phyloP scores from a whole-genome alignment of 495 filamentous ascomycete genomes.

The Chlorociboria aeruginascens region DNA sequence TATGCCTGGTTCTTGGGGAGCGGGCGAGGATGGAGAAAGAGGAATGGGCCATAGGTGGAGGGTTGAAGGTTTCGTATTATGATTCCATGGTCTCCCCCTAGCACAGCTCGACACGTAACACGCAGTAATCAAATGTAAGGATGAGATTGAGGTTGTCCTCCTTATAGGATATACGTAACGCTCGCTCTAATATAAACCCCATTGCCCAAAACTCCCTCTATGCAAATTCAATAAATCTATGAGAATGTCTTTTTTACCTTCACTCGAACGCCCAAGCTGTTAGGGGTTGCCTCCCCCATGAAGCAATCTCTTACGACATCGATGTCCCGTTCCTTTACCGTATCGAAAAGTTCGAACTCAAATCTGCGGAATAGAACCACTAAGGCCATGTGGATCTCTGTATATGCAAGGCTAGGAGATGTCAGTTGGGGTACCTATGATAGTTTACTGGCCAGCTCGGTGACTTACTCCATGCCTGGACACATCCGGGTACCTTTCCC shows the following conservation, averaged over 20 bases:
- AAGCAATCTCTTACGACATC: background rate
- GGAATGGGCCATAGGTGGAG: too few relatives aligned
- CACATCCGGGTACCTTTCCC: too few relatives aligned
- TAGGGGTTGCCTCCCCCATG: background rate
- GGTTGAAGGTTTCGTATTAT: too few relatives aligned
- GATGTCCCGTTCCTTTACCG: background rate
- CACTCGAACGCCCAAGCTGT: background rate
- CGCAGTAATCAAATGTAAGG: too few relatives aligned
- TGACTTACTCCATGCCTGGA: background rate
- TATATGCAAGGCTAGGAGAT: conserved; percentile 5
- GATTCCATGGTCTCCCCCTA: too few relatives aligned
- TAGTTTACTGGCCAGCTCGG: background rate
- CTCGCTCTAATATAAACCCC: too few relatives aligned
- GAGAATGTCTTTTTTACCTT: background rate
- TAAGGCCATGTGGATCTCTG: conserved; percentile 7
- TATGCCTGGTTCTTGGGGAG: too few relatives aligned
- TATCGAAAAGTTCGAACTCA: background rate
- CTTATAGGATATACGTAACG: too few relatives aligned
- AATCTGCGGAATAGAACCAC: background rate
- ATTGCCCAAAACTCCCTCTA: too few relatives aligned
- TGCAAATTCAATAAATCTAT: background rate
- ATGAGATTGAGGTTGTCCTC: too few relatives aligned
- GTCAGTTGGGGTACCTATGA: background rate
- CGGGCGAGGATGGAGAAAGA: too few relatives aligned
- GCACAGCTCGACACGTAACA: too few relatives aligned